A percentile compares a stretch with the other conserved stretches of the same genome.
phyloP scores from a whole-genome alignment of 1,284 basidiomycete genomes.

The Hypsizygus ulmarius region DNA sequence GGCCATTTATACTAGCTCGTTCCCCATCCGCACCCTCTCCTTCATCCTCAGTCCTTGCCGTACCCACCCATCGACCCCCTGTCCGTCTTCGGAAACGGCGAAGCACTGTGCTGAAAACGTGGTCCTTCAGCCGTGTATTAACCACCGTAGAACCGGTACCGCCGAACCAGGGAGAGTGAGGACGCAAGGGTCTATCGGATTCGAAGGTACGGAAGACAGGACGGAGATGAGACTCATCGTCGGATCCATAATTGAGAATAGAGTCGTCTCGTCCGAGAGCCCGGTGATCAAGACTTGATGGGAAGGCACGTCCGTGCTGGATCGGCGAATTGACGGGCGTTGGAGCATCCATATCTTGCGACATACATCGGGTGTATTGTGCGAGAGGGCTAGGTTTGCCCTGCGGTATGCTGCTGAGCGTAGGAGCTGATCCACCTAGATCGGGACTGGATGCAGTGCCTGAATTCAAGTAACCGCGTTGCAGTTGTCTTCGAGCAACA shows the following conservation, averaged over 20 bases:
- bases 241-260: slow-evolving; percentile 23
- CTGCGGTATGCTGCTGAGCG: slow-evolving; percentile 18
- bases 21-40: slow-evolving; percentile 37
- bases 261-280: slow-evolving; percentile 12
- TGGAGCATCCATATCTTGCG: slow-evolving; percentile 41
- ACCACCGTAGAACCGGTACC: slow-evolving; percentile 90
- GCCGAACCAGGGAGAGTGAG: slow-evolving; percentile 60
- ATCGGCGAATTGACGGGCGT: slow-evolving; percentile 57
- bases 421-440: slow-evolving; percentile 37
- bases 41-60: slow-evolving; percentile 50
- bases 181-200: slow-evolving; percentile 35
- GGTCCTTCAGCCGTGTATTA: slow-evolving; percentile 90
- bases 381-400: slow-evolving; percentile 41
- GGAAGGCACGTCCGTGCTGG: slow-evolving; percentile 27
- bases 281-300: slow-evolving; percentile 20
- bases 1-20: slow-evolving; percentile 25
- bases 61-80: slow-evolving; percentile 43
- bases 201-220: slow-evolving; percentile 37
- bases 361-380: slow-evolving; percentile 35
- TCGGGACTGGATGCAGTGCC: slow-evolving; percentile 68
- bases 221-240: slow-evolving; percentile 30
- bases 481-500: slow-evolving; percentile 31
- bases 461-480: slow-evolving; percentile 41
- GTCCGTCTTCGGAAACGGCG: slow-evolving; percentile 61
- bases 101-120: slow-evolving; percentile 86